Conservation (phyloP, 345 rosid genomes). For the Dipteronia sinensis region DNA sequence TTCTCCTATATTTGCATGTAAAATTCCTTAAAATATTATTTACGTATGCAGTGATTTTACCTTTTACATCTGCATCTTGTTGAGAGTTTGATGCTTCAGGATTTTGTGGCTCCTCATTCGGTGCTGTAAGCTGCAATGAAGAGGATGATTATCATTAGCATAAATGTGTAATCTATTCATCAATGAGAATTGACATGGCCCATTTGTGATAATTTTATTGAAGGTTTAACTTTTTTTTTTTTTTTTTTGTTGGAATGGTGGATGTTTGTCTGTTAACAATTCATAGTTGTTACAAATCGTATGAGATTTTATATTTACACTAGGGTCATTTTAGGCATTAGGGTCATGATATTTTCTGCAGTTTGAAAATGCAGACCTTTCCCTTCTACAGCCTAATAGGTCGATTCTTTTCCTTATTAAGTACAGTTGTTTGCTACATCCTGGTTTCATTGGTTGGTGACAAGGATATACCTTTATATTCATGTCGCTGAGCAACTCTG, state of each 20-base stretch:
- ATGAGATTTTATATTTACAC: background rate
- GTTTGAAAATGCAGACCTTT: background rate
- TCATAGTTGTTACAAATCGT: background rate
- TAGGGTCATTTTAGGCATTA: background rate
- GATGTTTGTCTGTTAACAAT: background rate
- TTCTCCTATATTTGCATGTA: background rate
- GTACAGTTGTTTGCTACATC: background rate
- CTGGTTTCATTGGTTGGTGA: constrained; percentile 14
- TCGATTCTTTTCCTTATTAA: background rate
- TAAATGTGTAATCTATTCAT: background rate
- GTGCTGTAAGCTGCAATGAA: constrained; percentile 46
- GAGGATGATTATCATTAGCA: constrained; percentile 17
- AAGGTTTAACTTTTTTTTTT: background rate
- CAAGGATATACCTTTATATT: constrained; percentile 52
- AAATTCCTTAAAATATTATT: background rate
- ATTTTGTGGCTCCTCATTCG: constrained; percentile 43
- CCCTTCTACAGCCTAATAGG: background rate
- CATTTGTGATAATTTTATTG: background rate
- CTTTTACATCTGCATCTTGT: constrained; percentile 42
- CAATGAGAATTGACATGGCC: background rate
- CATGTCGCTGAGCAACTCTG: constrained; percentile 49
- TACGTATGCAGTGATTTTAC: constrained; percentile 39
- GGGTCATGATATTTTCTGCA: constrained; percentile 7
- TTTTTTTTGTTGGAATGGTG: background rate
- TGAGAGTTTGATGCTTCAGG: constrained; percentile 32